Conservation (phyloP, 1,139 yeast species). For the Magnusiomyces tetraspermus region DNA sequence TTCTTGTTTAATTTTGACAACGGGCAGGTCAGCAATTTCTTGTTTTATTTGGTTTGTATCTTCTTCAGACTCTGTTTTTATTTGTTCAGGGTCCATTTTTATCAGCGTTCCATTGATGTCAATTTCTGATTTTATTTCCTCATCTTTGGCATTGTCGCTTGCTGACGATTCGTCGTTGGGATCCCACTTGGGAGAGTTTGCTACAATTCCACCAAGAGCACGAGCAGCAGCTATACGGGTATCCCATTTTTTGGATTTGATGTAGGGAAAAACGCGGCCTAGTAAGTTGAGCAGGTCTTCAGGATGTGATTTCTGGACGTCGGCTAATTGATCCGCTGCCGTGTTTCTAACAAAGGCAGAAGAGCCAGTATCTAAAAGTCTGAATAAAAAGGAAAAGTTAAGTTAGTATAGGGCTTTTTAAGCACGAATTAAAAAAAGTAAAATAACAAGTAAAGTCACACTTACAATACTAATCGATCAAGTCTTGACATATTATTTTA, state of each 20-base stretch:
- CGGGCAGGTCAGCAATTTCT: slow-evolving; percentile 4
- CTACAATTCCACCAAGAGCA: slow-evolving; percentile 89
- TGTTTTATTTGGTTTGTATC: neutral
- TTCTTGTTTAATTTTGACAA: slow-evolving; percentile 15
- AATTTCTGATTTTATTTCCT: slow-evolving; percentile 3
- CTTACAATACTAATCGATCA: slow-evolving; percentile 34
- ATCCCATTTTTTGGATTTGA: slow-evolving; percentile 85
- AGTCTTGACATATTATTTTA: slow-evolving; percentile 22
- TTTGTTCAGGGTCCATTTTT: slow-evolving; percentile 11
- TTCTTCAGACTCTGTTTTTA: slow-evolving; percentile 8
- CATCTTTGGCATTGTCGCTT: slow-evolving; percentile 16
- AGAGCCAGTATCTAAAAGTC: slow-evolving; percentile 82
- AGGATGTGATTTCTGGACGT: slow-evolving; percentile 87
- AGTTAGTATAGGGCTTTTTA: neutral
- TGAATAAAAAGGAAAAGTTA: slow-evolving; percentile 6
- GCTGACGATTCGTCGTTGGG: slow-evolving; percentile 43
- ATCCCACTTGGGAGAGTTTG: slow-evolving; percentile 73
- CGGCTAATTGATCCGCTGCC: slow-evolving; percentile 96
- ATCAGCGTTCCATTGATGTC: slow-evolving; percentile 8
- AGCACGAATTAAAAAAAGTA: neutral
- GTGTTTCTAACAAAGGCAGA: slow-evolving; percentile 89
- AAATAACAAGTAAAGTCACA: slow-evolving; percentile 1
- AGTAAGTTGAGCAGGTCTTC: slow-evolving; percentile 78
- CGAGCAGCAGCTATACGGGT: slow-evolving; percentile 91
- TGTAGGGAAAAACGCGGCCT: slow-evolving; percentile 84